A percentile compares a stretch with the other conserved stretches of the same genome.
Evolutionary conservation across 164 flowering plant species (phyloP).

Genomic region (Kalanchoe fedtschenkoi): DNA sequence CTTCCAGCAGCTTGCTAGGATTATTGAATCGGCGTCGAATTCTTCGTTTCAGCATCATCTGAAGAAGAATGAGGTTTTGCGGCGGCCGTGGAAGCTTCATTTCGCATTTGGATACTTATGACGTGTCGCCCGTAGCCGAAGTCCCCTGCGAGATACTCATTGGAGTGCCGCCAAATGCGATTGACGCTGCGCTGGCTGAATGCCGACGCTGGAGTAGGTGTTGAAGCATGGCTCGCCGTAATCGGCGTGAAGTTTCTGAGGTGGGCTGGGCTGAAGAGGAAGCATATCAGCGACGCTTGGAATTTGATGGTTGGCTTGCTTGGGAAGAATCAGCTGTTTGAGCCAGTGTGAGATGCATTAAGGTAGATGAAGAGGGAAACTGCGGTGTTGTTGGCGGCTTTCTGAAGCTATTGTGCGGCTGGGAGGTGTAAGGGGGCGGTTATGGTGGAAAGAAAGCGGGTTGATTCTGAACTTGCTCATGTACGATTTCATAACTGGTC

Average conservation of each 20-base stretch:
- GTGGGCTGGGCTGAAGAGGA: conserved; percentile 40
- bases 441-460: conserved; percentile 47
- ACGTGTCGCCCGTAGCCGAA: neutral
- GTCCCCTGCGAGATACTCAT: neutral
- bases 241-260: conserved; percentile 45
- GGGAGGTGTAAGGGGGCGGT: conserved; percentile 45
- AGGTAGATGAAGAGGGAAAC: conserved; percentile 62
- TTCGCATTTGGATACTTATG: neutral
- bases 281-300: conserved; percentile 42
- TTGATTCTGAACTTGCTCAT: conserved; percentile 50
- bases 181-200: conserved; percentile 34
- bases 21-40: too few species aligned
- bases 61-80: neutral
- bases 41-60: neutral
- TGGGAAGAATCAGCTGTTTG: conserved; percentile 56
- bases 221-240: conserved; percentile 44
- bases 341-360: conserved; percentile 79
- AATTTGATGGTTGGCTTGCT: conserved; percentile 73
- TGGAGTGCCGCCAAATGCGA: neutral
- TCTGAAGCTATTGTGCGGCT: conserved; percentile 52
- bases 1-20: neutral
- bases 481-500: conserved; percentile 56
- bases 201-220: conserved; percentile 39
- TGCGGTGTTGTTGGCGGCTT: conserved; percentile 34
- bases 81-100: neutral